Evolutionary conservation across 1,139 yeast genomes (phyloP), one percentile per base, ranked within the genome.

Genomic region (Dujonia santamariae): DNA sequence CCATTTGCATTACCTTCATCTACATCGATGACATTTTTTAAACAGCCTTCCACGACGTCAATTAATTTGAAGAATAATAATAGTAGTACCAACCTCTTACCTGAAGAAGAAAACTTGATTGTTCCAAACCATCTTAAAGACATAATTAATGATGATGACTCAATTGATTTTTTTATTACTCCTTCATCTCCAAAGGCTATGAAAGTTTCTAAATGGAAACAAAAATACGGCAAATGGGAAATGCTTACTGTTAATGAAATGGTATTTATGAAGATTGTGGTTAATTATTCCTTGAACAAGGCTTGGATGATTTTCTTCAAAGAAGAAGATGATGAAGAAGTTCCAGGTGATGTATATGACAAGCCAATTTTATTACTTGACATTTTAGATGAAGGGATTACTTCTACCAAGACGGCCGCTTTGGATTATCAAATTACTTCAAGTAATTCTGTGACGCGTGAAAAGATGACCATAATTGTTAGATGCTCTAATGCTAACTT

Each of bases 1-100:
- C 68, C 75, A 6, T 68, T 68, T 54, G 74, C 73, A 7, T 57
- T 68, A 41, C 75, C 75, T 3, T 62, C 71, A 2, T 67, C 74
- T 2, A 64, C 73, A 0, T 67, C 74, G 0, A 60, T 59, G 15
- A 54, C 63, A 34, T 67, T 66, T 43, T 67, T 67, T 52, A 64
- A 63, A 35, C 63, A 55, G n/a, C 49, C 53, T 31, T 30, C 43
- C 22, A 45, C 46, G 13, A 45, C 54, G 3, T 33, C 43, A 4
- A 25, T 38, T 9, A 33, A 31, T 19, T 14, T 35, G 14, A 35
- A 22, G 18, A 26, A 29, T 17, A 15, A 6, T 15, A 16, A 16
- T n/a, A 19, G 21, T 9, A 14, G 9, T 11, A 12, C 26, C 26
- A 23, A 23, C 7, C 4, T n/a, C 24, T 5, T 26, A 35, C 15